Conservation (phyloP, 306 rosid genomes). For the Casuarina equisetifolia region DNA sequence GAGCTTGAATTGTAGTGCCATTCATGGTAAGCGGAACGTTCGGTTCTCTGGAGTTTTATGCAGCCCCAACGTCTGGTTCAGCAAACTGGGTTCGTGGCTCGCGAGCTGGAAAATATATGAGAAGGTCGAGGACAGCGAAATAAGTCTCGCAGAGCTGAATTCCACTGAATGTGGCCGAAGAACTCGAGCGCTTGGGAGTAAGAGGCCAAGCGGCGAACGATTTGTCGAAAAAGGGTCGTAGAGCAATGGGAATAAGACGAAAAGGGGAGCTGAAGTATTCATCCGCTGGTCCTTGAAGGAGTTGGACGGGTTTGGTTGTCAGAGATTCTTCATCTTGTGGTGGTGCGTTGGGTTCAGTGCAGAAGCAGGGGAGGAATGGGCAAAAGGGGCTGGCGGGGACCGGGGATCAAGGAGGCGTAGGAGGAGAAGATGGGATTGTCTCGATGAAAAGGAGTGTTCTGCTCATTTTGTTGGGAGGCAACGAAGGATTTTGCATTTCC, state of each 20-base stretch:
- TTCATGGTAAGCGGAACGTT: slow-evolving; percentile 31
- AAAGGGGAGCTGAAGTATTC: slow-evolving; percentile 39
- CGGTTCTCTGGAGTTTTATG: too few species aligned
- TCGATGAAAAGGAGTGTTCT: slow-evolving; percentile 1
- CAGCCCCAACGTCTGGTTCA: too few species aligned
- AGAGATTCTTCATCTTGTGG: slow-evolving; percentile 26
- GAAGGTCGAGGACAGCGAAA: slow-evolving; percentile 25
- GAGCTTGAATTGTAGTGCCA: slow-evolving; percentile 39
- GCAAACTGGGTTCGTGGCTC: too few species aligned
- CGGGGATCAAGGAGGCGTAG: slow-evolving; percentile 19
- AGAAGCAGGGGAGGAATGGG: slow-evolving; percentile 25
- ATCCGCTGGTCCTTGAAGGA: slow-evolving; percentile 45
- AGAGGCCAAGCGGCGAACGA: slow-evolving; percentile 42
- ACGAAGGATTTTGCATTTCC: background rate
- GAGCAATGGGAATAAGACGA: slow-evolving; percentile 31
- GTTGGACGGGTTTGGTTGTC: slow-evolving; percentile 42
- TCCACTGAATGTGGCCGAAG: slow-evolving; percentile 24
- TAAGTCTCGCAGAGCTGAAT: slow-evolving; percentile 13
- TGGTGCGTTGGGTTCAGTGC: slow-evolving; percentile 22
- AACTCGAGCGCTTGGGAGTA: slow-evolving; percentile 33
- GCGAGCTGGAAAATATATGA: too few species aligned
- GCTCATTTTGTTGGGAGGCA: slow-evolving; percentile 9
- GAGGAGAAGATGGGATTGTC: slow-evolving; percentile 28
- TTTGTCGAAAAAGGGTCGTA: slow-evolving; percentile 37
- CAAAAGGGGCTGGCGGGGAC: background rate